Percentiles rank a stretch among this genome's conserved stretches.
phyloP scores from a whole-genome alignment of 805 yeast species.

The Starmerella bombi region DNA sequence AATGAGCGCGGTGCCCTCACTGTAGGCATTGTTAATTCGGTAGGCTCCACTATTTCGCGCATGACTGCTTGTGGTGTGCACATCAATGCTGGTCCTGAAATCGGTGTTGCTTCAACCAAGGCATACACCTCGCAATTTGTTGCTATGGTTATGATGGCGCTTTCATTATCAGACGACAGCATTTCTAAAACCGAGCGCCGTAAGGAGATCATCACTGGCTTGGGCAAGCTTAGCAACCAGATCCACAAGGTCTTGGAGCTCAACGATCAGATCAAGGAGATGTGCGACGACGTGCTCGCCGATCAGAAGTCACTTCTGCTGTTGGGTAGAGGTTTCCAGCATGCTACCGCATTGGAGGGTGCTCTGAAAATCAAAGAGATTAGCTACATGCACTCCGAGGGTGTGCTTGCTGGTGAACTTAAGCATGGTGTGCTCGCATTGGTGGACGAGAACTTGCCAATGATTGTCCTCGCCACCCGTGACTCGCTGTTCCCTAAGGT shows the following conservation, averaged over 20 bases:
- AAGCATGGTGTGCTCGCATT: conserved; percentile 97
- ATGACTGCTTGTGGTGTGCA: conserved; percentile 98
- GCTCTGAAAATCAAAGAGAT: conserved; percentile 96
- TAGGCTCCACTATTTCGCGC: conserved; percentile 93
- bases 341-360: conserved; percentile 95
- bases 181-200: conserved; percentile 67
- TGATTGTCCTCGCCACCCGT: conserved; percentile 89
- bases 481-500: conserved; percentile 94
- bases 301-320: conserved; percentile 76
- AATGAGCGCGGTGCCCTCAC: conserved; percentile 94
- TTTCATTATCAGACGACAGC: conserved; percentile 86
- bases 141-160: conserved; percentile 92
- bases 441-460: conserved; percentile 87
- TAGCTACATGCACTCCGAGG: conserved; percentile 97
- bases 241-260: conserved; percentile 62
- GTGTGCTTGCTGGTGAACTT: conserved; percentile 97
- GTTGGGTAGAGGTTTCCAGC: conserved; percentile 95
- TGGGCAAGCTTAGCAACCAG: conserved; percentile 72
- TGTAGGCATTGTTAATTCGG: conserved; percentile 94
- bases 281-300: conserved; percentile 61
- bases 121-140: conserved; percentile 98
- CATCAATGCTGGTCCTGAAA: conserved; percentile 98
- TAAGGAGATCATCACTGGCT: conserved; percentile 71
- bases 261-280: conserved; percentile 57
- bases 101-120: conserved; percentile 97